Evolutionary conservation across 2,329 filamentous ascomycete genomes (phyloP), one percentile per base, ranked within the genome.

Genomic region (Aspergillus clavatus): DNA sequence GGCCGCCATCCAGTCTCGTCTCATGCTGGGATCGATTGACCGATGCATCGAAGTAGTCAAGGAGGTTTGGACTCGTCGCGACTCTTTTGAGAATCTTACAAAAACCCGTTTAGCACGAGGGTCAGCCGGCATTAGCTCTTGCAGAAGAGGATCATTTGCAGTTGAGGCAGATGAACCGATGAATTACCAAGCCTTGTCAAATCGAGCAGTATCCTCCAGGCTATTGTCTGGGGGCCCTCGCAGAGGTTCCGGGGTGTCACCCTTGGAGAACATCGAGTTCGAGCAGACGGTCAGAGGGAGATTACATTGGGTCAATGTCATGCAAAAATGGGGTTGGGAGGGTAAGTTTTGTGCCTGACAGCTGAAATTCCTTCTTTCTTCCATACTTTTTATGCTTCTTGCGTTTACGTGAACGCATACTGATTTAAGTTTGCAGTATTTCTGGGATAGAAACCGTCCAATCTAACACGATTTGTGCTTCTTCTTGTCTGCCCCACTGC

Each of bases 261-360:
- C 61, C 37, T 38, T 67, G 42, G 65, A 72, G 47, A 68, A 72
- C 33, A 70, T 80, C 49, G 78, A 83, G 48, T 71, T 71, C 43
- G 79, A 83, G 40, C 76, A 80, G 57, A 84, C 81, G 3, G 80
- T 86, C n/a, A 75, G 79, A 51, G 83, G 83, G 3, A 72, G 72
- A 37, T 65, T 84, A 57, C 83, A 87, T 64, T 87, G 83, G 83
- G 71, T 84, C 7, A 80, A 82, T 28, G 81, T 87, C 33, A 86
- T 86, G 83, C 78, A 77, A 50, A 82, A 86, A 54, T 84, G 81
- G 80, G 70, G 74, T n/a, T 87, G 83, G 82, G 82, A 86, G 74
- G 77, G 82, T 84, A 69, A 69, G 76, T 70, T 55, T 37, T 40
- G 14, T 19, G n/a, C 10, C 18, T 35, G 31, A 16, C 28, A 4